A percentile compares a stretch with the other conserved stretches of the same genome.
Conservation (phyloP, 1,284 basidiomycete genomes). For the Ceratobasidium sp. region DNA sequence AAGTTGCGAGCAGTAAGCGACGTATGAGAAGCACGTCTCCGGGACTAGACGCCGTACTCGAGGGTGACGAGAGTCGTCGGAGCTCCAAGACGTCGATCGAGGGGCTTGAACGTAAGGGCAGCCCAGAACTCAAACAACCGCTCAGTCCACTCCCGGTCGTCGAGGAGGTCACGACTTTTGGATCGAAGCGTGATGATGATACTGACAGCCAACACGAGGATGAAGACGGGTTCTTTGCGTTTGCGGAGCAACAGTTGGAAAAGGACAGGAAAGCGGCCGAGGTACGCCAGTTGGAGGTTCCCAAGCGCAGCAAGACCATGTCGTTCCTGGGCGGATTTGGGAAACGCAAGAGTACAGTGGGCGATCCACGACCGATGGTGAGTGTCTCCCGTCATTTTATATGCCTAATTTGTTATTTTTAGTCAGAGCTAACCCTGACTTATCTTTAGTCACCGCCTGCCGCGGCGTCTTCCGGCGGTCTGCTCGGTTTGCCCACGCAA, state of each 20-base stretch:
- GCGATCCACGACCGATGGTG: conserved; percentile 12
- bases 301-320: conserved; percentile 44
- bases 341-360: conserved; percentile 29
- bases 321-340: conserved; percentile 40
- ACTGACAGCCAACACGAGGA: conserved; percentile 36
- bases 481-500: conserved; percentile 3
- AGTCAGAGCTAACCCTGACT: not conserved
- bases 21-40: conserved; percentile 41
- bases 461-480: conserved; percentile 22
- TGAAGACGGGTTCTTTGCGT: conserved; percentile 38
- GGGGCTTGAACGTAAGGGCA: not conserved
- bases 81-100: conserved; percentile 35
- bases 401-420: conserved; percentile 6
- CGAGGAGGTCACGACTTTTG: conserved; percentile 28
- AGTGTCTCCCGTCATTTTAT: not conserved
- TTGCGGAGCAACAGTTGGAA: conserved; percentile 35
- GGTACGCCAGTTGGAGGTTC: conserved; percentile 17
- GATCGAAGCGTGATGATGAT: conserved; percentile 8
- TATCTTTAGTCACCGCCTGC: conserved; percentile 8
- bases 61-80: conserved; percentile 39
- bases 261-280: conserved; percentile 15
- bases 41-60: conserved; percentile 25
- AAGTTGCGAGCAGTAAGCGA: conserved; percentile 19
- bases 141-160: conserved; percentile 23
- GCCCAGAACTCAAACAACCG: conserved; percentile 3